Percentiles rank a stretch among this genome's conserved stretches.
phyloP scores from a whole-genome alignment of 1,284 basidiomycete genomes.

The Calocybe gambosa region DNA sequence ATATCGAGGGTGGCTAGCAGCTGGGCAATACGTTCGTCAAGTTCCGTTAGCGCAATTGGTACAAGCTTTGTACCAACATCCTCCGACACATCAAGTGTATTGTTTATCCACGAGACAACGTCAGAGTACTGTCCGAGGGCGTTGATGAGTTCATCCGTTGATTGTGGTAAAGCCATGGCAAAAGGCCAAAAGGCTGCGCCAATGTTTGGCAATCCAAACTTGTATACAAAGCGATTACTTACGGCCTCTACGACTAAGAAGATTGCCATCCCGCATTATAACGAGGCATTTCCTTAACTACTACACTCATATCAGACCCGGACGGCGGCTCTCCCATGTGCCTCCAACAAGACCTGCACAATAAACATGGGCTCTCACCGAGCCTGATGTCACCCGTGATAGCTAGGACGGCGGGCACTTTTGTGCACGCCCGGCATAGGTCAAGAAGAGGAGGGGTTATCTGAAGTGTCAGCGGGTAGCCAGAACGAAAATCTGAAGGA shows the following conservation, averaged over 20 bases:
- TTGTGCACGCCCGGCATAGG: conserved; percentile 60
- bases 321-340: conserved; percentile 54
- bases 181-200: too few species aligned
- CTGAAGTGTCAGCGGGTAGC: conserved; percentile 63
- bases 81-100: conserved; percentile 37
- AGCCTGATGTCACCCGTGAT: conserved; percentile 64
- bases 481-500: conserved; percentile 43
- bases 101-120: conserved; percentile 63
- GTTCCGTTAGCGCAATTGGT: conserved; percentile 47
- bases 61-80: conserved; percentile 18
- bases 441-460: conserved; percentile 55
- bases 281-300: conserved; percentile 46
- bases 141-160: conserved; percentile 28
- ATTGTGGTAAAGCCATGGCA: conserved; percentile 16
- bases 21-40: conserved; percentile 69
- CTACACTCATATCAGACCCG: conserved; percentile 35
- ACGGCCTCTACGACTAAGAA: neutral
- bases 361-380: conserved; percentile 67
- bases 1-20: conserved; percentile 76
- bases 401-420: conserved; percentile 61
- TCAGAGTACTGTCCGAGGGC: conserved; percentile 44
- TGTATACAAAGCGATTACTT: too few species aligned
- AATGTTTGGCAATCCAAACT: neutral
- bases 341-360: conserved; percentile 69
- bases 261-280: conserved; percentile 29